Conservation (phyloP, 2,329 filamentous ascomycete species). For the Claviceps sp. region DNA sequence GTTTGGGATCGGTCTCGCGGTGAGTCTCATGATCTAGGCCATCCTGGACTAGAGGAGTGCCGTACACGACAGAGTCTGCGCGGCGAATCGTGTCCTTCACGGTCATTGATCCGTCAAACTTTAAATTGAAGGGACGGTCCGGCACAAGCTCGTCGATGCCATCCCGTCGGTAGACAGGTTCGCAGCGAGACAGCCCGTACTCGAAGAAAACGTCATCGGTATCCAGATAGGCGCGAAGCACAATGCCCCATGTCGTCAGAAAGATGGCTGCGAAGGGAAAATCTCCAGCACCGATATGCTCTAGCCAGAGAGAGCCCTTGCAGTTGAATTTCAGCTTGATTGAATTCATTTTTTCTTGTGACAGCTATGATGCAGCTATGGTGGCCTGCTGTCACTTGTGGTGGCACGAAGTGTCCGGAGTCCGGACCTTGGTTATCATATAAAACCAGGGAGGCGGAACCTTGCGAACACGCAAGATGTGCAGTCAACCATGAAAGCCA, state of each 20-base stretch:
- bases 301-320: not conserved
- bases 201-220: not conserved
- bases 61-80: not conserved
- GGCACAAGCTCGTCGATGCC: no score
- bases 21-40: not conserved
- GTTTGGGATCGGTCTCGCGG: not conserved
- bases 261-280: not conserved
- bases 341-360: not conserved
- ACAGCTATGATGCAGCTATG: no score
- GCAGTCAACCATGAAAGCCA: no score
- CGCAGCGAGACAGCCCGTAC: not conserved
- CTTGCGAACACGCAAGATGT: no score
- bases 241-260: not conserved
- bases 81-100: not conserved
- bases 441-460: no score
- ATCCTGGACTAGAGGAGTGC: not conserved
- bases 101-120: not conserved
- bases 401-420: no score
- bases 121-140: not conserved
- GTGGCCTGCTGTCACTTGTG: no score
- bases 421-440: no score
- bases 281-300: not conserved
- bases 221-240: not conserved
- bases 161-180: not conserved
- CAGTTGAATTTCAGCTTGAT: not conserved